These are phyloP conservation scores for Sclerotinia subarctica DNA, from an alignment of 2,329 filamentous ascomycete species.

Conservation along the genomic window DNA sequence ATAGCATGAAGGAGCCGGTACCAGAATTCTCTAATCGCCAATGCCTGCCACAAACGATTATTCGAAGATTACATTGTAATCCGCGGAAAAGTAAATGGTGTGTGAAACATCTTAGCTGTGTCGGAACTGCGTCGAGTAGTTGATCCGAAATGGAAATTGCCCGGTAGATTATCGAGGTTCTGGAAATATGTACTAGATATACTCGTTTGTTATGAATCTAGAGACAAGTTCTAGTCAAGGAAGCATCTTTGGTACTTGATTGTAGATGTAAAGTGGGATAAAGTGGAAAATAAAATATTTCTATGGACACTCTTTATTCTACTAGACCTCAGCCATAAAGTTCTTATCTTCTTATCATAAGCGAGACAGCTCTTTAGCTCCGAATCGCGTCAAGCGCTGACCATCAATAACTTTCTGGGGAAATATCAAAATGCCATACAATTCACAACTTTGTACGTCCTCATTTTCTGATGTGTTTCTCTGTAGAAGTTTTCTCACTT, in stretches of 20 bases:
- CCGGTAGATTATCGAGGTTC: no score
- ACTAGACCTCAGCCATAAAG: not conserved
- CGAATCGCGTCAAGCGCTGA: slow-evolving; percentile 7
- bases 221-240: no score
- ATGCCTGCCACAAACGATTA: not conserved
- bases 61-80: not conserved
- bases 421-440: not conserved
- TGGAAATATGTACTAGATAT: not conserved
- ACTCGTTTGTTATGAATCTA: not conserved
- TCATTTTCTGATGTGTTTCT: not conserved
- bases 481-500: not conserved
- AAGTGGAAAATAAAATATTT: no score
- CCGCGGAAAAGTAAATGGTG: no score
- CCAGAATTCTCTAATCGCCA: not conserved
- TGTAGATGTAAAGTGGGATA: no score
- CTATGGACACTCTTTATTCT: not conserved
- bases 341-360: slow-evolving; percentile 10
- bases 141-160: no score
- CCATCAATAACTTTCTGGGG: not conserved
- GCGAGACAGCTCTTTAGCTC: not conserved
- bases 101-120: no score
- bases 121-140: no score
- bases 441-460: not conserved
- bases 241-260: no score
- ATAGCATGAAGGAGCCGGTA: not conserved